Evolutionary conservation across 495 filamentous ascomycete genomes (phyloP).

Genomic region (Xylaria acuta): DNA sequence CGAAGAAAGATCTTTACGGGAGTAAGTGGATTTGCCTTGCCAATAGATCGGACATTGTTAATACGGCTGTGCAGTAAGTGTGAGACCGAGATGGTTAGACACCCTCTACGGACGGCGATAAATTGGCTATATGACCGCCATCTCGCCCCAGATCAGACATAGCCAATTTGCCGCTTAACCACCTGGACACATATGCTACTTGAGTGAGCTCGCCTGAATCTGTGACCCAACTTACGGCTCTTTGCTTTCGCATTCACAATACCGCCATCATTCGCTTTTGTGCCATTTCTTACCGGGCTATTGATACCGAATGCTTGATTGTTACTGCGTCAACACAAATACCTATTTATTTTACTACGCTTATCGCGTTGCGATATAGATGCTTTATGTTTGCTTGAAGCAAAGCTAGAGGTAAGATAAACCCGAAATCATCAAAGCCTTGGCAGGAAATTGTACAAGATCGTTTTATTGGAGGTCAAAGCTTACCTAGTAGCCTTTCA

Average conservation of each 20-base stretch:
- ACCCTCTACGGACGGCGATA: background rate
- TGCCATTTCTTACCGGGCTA: background rate
- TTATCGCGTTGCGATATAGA: background rate
- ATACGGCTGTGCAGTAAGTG: background rate
- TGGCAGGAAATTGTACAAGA: background rate
- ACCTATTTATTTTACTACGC: background rate
- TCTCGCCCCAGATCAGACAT: background rate
- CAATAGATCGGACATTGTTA: background rate
- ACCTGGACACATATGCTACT: background rate
- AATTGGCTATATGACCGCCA: background rate
- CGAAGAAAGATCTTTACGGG: background rate
- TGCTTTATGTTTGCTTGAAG: background rate
- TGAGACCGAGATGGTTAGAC: background rate
- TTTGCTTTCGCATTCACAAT: background rate
- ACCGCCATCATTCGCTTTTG: background rate
- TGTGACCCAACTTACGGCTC: background rate
- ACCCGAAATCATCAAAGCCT: background rate
- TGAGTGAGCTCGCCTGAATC: background rate
- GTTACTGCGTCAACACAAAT: background rate
- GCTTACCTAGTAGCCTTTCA: too few species aligned
- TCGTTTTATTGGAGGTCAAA: background rate
- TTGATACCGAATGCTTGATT: background rate
- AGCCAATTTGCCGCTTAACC: background rate
- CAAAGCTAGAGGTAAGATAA: background rate
- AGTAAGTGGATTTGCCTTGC: background rate